phyloP scores from a whole-genome alignment of 768 basidiomycete genomes.

The Mycena vitilis region DNA sequence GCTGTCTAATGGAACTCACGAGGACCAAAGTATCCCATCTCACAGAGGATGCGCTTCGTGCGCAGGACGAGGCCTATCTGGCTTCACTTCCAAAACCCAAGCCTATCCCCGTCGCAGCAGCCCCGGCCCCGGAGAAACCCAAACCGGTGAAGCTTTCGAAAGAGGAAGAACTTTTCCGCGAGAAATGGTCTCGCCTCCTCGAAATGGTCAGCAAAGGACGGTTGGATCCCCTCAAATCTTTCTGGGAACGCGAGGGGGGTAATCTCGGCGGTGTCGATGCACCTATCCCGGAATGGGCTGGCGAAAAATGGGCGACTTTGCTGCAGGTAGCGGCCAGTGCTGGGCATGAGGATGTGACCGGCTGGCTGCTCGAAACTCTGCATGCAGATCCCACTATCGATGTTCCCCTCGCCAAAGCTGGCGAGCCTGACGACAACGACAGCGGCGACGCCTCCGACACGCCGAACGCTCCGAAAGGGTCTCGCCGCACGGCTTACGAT shows the following conservation, averaged over 20 bases:
- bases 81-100: constrained; percentile 90
- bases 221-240: constrained; percentile 80
- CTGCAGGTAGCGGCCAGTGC: constrained; percentile 80
- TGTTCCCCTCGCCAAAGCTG: constrained; percentile 52
- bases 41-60: constrained; percentile 85
- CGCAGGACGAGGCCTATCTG: constrained; percentile 90
- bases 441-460: constrained; percentile 46
- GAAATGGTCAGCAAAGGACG: constrained; percentile 93
- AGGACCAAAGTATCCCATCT: constrained; percentile 87
- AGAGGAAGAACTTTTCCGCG: constrained; percentile 83
- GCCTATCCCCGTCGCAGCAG: constrained; percentile 54
- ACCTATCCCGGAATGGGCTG: constrained; percentile 77
- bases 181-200: constrained; percentile 85
- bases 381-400: constrained; percentile 85
- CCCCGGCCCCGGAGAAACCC: constrained; percentile 56
- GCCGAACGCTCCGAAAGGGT: constrained; percentile 44
- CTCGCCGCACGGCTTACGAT: constrained; percentile 85
- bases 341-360: constrained; percentile 80
- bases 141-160: constrained; percentile 73
- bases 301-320: constrained; percentile 70
- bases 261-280: constrained; percentile 70
- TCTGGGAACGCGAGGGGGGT: constrained; percentile 81
- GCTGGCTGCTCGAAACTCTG: constrained; percentile 82
- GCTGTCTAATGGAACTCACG: constrained; percentile 89
- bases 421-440: constrained; percentile 47